Conservation (phyloP, 2,329 filamentous ascomycete genomes). For the Penicillium rolfsii region DNA sequence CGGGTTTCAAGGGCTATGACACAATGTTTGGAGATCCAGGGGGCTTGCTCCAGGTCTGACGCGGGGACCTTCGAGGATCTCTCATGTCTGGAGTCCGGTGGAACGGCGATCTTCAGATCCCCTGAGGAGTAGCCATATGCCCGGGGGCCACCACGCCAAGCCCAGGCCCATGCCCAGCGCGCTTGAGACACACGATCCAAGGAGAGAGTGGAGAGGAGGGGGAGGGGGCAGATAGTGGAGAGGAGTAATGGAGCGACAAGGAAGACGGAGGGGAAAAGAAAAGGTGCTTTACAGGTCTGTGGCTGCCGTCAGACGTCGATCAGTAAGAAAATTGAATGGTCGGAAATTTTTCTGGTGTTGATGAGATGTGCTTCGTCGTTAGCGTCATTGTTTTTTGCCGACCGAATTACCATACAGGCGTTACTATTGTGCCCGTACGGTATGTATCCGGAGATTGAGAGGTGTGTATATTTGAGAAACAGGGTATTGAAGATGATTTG, state of each 20-base stretch:
- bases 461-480: background rate
- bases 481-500: constrained; percentile 28
- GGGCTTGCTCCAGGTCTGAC: background rate
- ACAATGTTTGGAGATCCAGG: constrained; percentile 10
- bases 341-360: constrained; percentile 21
- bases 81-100: background rate
- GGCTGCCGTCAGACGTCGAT: constrained; percentile 19
- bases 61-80: constrained; percentile 8
- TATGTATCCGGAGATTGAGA: background rate
- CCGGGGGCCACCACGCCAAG: background rate
- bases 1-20: constrained; percentile 4
- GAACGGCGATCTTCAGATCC: constrained; percentile 21
- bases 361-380: constrained; percentile 8
- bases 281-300: background rate
- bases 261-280: background rate
- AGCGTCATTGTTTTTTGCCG: background rate
- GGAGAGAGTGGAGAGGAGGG: background rate
- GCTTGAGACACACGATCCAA: constrained; percentile 4
- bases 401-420: background rate
- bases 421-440: background rate
- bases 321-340: constrained; percentile 10
- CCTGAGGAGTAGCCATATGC: constrained; percentile 9
- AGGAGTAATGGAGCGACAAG: constrained; percentile 6
- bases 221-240: background rate
- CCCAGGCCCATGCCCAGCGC: background rate